phyloP scores from a whole-genome alignment of 108 stramenopile genomes.

The Seminavis robusta region DNA sequence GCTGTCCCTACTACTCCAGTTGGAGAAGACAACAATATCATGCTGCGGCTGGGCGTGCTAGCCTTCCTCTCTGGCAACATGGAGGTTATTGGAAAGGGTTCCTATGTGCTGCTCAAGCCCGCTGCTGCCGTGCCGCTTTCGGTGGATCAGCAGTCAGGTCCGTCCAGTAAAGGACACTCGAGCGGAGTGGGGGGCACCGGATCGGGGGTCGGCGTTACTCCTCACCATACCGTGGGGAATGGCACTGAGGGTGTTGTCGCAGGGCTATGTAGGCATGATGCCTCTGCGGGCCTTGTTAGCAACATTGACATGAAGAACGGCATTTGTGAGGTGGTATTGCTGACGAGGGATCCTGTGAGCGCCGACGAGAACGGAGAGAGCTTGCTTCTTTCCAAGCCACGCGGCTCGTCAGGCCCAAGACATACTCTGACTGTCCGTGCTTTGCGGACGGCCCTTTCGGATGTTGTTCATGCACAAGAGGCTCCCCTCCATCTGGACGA shows the following conservation, averaged over 20 bases:
- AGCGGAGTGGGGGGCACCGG: neutral
- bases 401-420: neutral
- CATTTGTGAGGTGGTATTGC: conserved; percentile 70
- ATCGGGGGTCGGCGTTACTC: conserved; percentile 11
- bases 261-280: conserved; percentile 55
- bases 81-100: conserved; percentile 28
- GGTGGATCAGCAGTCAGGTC: neutral
- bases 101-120: conserved; percentile 68
- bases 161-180: conserved; percentile 24
- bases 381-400: neutral
- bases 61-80: conserved; percentile 69
- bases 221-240: conserved; percentile 61
- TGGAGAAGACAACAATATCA: conserved; percentile 1
- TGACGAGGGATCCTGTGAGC: conserved; percentile 9
- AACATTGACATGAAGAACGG: conserved; percentile 64
- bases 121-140: conserved; percentile 50
- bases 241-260: conserved; percentile 73
- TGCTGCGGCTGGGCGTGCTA: conserved; percentile 38
- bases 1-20: neutral
- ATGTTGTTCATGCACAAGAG: conserved; percentile 61
- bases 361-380: neutral
- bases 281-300: conserved; percentile 71
- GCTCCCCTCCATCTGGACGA: conserved; percentile 49
- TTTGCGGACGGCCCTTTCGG: conserved; percentile 51
- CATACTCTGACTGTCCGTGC: conserved; percentile 54